Conservation (phyloP, 805 yeast genomes). For the Diddensiella santjacobensis region DNA sequence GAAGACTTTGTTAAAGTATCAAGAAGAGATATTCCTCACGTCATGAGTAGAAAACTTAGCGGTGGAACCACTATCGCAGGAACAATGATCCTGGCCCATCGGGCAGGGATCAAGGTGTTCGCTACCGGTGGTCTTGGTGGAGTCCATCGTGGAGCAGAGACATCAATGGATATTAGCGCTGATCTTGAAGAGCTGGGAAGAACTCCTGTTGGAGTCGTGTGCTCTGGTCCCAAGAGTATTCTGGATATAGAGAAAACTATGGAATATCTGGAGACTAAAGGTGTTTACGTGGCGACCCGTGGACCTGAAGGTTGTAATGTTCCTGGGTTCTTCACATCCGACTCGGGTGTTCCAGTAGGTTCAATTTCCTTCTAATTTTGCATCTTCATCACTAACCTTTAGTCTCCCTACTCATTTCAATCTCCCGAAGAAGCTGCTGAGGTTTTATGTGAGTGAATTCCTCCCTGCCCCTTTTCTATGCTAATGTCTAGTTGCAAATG, state of each 20-base stretch:
- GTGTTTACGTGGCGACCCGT: conserved; percentile 75
- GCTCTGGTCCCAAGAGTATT: conserved; percentile 88
- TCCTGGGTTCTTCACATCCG: conserved; percentile 81
- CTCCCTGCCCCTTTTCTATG: neutral
- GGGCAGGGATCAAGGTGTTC: conserved; percentile 77
- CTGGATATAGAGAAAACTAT: conserved; percentile 75
- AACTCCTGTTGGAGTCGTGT: conserved; percentile 85
- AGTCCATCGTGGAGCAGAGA: conserved; percentile 74
- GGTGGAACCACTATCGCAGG: conserved; percentile 93
- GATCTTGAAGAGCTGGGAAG: conserved; percentile 80
- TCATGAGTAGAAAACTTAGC: conserved; percentile 55
- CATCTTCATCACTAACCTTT: neutral
- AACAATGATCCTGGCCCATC: conserved; percentile 75
- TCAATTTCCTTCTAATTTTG: neutral
- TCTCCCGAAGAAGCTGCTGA: conserved; percentile 57
- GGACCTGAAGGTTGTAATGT: conserved; percentile 51
- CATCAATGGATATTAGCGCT: conserved; percentile 77
- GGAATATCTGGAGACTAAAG: conserved; percentile 87
- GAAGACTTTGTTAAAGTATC: conserved; percentile 56
- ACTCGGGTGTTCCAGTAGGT: conserved; percentile 54
- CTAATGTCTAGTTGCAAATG: conserved; percentile 34
- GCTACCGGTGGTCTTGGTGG: conserved; percentile 96
- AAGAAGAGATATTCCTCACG: conserved; percentile 71
- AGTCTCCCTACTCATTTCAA: conserved; percentile 63
- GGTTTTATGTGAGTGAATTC: conserved; percentile 42